Evolutionary conservation across 805 yeast species (phyloP).

Genomic region (Saturnispora galanensis): DNA sequence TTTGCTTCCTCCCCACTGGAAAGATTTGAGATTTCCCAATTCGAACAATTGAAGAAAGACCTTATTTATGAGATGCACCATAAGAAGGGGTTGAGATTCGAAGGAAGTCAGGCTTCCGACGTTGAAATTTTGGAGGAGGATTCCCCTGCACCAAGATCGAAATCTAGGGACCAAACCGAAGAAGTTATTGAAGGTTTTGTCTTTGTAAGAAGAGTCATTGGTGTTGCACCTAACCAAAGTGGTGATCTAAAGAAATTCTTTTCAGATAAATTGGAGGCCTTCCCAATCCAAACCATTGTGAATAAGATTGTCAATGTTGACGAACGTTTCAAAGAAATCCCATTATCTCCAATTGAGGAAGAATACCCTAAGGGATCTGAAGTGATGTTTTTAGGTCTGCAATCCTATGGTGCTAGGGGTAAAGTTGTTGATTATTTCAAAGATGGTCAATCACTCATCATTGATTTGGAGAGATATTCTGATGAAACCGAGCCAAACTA

Average conservation of each 20-base stretch:
- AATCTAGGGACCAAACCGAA: not conserved
- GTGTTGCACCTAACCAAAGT: slow-evolving; percentile 52
- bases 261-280: slow-evolving; percentile 38
- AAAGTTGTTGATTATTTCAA: slow-evolving; percentile 53
- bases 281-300: slow-evolving; percentile 77
- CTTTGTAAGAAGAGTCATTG: slow-evolving; percentile 66
- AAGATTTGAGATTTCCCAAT: slow-evolving; percentile 38
- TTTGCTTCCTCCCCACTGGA: slow-evolving; percentile 28
- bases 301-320: slow-evolving; percentile 67
- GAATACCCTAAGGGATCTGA: slow-evolving; percentile 71
- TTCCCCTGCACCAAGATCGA: not conserved
- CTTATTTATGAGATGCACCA: slow-evolving; percentile 36
- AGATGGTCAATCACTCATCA: slow-evolving; percentile 27
- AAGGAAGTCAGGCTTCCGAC: slow-evolving; percentile 7
- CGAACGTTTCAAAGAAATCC: slow-evolving; percentile 57
- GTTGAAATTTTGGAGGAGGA: slow-evolving; percentile 11
- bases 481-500: slow-evolving; percentile 48
- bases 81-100: slow-evolving; percentile 40
- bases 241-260: slow-evolving; percentile 80
- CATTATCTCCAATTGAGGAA: slow-evolving; percentile 66
- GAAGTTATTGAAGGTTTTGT: slow-evolving; percentile 42
- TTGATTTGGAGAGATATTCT: slow-evolving; percentile 13
- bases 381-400: slow-evolving; percentile 73
- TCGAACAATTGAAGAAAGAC: slow-evolving; percentile 31
- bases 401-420: slow-evolving; percentile 80